Evolutionary conservation across 495 filamentous ascomycete genomes (phyloP).

Genomic region (Cairneyella variabilis): DNA sequence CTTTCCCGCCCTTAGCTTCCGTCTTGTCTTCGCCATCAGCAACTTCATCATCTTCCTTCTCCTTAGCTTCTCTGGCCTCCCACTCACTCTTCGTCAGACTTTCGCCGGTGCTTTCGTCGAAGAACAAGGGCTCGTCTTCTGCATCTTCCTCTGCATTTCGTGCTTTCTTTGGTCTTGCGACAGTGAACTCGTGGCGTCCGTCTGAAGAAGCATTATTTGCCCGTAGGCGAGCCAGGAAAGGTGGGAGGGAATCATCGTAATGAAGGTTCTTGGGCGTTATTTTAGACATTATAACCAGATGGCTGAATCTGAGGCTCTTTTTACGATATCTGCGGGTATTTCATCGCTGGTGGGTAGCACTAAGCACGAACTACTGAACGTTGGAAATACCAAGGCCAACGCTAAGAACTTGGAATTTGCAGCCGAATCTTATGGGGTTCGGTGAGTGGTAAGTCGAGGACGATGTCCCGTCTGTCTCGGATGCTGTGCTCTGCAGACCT

Average conservation of each 20-base stretch:
- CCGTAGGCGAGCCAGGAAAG: conserved; percentile 49
- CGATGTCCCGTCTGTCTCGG: too few relatives aligned
- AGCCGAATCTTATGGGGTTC: too few relatives aligned
- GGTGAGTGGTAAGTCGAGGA: too few relatives aligned
- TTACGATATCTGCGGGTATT: too few relatives aligned
- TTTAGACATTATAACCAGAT: conserved; percentile 35
- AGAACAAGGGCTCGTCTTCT: conserved; percentile 35
- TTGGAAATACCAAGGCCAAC: too few relatives aligned
- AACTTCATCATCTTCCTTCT: conserved; percentile 1
- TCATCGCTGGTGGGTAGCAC: neutral
- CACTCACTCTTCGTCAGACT: conserved; percentile 34
- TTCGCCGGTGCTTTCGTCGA: conserved; percentile 35
- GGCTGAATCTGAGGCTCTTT: too few relatives aligned
- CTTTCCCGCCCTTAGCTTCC: too few relatives aligned
- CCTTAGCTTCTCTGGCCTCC: conserved; percentile 17
- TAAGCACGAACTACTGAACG: too few relatives aligned
- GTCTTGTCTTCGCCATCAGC: conserved; percentile 15
- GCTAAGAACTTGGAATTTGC: too few relatives aligned
- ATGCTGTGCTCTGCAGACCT: too few relatives aligned
- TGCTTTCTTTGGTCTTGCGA: conserved; percentile 27
- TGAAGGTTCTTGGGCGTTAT: conserved; percentile 51
- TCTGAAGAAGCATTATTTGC: conserved; percentile 33
- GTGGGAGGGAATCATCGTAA: conserved; percentile 45
- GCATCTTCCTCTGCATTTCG: conserved; percentile 23
- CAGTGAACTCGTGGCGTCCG: conserved; percentile 24